These are phyloP conservation scores for Jimgerdemannia flammicorona DNA, from an alignment of 192 early-diverging fungal species.

Conservation along the genomic window DNA sequence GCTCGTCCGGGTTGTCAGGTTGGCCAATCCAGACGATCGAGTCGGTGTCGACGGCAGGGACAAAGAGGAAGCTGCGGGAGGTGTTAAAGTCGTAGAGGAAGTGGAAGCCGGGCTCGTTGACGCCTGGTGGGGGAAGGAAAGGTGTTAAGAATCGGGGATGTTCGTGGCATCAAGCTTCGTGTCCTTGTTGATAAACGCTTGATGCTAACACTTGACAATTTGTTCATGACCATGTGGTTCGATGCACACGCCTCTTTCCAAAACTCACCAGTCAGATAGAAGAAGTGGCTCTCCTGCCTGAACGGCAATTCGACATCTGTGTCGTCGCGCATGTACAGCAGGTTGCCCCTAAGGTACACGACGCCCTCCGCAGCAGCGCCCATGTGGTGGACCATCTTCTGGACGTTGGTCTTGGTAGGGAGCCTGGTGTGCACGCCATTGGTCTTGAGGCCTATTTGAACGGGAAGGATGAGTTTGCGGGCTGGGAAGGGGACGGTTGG, in stretches of 20 bases:
- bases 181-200: neutral
- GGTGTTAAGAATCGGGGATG: neutral
- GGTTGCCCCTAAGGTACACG: slow-evolving; percentile 56
- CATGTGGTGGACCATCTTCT: slow-evolving; percentile 55
- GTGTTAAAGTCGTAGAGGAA: slow-evolving; percentile 65
- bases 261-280: slow-evolving; percentile 64
- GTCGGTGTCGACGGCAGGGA: slow-evolving; percentile 57
- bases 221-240: neutral
- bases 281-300: slow-evolving; percentile 85
- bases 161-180: neutral
- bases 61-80: slow-evolving; percentile 57
- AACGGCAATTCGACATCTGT: slow-evolving; percentile 82
- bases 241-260: neutral
- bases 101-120: slow-evolving; percentile 67
- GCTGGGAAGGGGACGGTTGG: neutral
- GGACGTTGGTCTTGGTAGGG: slow-evolving; percentile 63
- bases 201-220: neutral
- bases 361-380: slow-evolving; percentile 44
- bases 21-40: slow-evolving; percentile 84
- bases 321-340: slow-evolving; percentile 52
- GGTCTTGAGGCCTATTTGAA: neutral
- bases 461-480: neutral
- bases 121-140: slow-evolving; percentile 36
- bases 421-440: slow-evolving; percentile 23
- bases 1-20: slow-evolving; percentile 47